These are phyloP conservation scores for Fusarium cicatricum DNA, from an alignment of 2,329 filamentous ascomycete species.

Conservation along the genomic window DNA sequence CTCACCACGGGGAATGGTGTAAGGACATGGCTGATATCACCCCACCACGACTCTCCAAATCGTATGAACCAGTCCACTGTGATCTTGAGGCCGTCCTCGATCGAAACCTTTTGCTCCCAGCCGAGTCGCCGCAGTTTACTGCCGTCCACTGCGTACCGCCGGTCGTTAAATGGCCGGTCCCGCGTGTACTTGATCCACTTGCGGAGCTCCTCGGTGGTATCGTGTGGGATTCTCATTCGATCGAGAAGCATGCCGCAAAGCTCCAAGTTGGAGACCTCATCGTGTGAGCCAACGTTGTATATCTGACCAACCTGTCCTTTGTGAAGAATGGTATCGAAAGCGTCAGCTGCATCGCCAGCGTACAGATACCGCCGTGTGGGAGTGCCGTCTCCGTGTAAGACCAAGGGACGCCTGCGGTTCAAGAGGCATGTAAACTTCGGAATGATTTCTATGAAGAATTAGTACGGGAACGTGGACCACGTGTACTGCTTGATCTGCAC, in stretches of 20 bases:
- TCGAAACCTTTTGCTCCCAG: constrained; percentile 73
- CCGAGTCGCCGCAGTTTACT: constrained; percentile 72
- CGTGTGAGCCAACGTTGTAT: constrained; percentile 83
- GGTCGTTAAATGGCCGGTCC: constrained; percentile 82
- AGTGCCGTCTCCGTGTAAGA: constrained; percentile 79
- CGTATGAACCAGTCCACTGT: constrained; percentile 76
- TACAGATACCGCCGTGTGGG: constrained; percentile 80
- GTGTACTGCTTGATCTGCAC: constrained; percentile 40
- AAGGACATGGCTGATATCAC: constrained; percentile 73
- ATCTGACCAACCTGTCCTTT: constrained; percentile 76
- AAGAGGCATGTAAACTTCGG: constrained; percentile 82
- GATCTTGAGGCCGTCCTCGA: constrained; percentile 67
- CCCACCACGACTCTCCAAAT: constrained; percentile 76
- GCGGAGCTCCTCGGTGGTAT: constrained; percentile 60
- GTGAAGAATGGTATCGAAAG: constrained; percentile 85
- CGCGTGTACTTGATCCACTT: constrained; percentile 77
- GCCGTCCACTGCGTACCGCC: constrained; percentile 75
- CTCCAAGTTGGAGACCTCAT: constrained; percentile 78
- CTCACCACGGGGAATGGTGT: constrained; percentile 72
- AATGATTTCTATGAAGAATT: constrained; percentile 72
- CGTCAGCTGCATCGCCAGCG: constrained; percentile 80
- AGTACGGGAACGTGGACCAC: neutral
- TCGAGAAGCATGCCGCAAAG: constrained; percentile 72
- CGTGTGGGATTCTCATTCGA: constrained; percentile 65
- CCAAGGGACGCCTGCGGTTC: constrained; percentile 70